Base-by-base conservation (phyloP, 768 basidiomycete species). In the Suillus paluster region DNA sequence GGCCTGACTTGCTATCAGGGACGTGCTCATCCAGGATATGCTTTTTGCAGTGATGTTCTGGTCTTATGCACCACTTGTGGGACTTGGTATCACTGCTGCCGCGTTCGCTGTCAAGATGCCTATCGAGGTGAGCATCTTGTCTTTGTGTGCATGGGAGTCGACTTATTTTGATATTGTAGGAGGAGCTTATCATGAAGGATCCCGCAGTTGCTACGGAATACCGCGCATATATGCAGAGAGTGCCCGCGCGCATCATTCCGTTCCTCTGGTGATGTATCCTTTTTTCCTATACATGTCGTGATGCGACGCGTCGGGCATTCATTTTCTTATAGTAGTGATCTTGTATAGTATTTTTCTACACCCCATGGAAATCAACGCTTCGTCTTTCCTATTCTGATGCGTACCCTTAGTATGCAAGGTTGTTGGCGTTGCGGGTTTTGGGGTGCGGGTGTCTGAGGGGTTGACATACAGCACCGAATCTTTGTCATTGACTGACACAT, bases 51-150 rank as follows among this genome's bases (percentile, higher is more conserved):
- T 50, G 11, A 33, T 50, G 49, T 7, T 70, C 38, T 77, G 77
- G 77, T 77, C 76, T 33, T 78, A 77, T 62, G 68, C 68, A 15
- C 77, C 76, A 27, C 68, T 78, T 52, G 67, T 68, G 3, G 69
- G 66, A 44, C 58, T 72, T 10, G 60, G 62, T 21, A 54, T 75
- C 19, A 64, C 67, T 50, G 64, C 62, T 2, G 65, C 64, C 8
- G 69, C 68, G 11, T 67, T 77, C 30, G 75, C 71, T 12, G 54
- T 74, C 23, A 77, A 78, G 52, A 75, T 78, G 46, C 72, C 77
- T 15, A 60, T 71, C 49, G 77, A 77, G 71, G 76, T 77, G 25
- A n/a, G 69, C 59, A 21, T 23, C 39, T 30, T 36, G 12, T 38
- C 39, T 12, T 39, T 38, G 36, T 30, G 30, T 23, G 14, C 23